Conservation (phyloP, 139 green algal genomes). For the Coelastrella sp. region DNA sequence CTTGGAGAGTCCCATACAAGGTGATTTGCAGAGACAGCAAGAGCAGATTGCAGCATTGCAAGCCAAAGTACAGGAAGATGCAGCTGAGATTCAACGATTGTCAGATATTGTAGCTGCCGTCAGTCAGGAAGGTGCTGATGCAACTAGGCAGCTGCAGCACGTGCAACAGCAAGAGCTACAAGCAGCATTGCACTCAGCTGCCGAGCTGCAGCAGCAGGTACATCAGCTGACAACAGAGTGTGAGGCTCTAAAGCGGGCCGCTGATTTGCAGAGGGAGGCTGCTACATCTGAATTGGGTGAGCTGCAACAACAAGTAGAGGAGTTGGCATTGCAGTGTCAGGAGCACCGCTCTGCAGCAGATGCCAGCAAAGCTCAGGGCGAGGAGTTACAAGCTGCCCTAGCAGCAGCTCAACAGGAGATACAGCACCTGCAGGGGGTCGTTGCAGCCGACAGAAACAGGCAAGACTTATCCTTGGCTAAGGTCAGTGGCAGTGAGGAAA, state of each 20-base stretch:
- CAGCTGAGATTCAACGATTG: background rate
- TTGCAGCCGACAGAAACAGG: background rate
- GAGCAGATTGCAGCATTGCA: constrained; percentile 30
- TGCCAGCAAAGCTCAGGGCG: background rate
- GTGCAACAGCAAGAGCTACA: background rate
- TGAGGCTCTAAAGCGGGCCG: background rate
- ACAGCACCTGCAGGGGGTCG: background rate
- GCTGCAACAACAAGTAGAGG: background rate
- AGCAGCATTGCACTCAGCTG: background rate
- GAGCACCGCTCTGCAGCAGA: constrained; percentile 31
- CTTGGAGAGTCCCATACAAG: background rate
- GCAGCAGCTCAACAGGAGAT: constrained; percentile 5
- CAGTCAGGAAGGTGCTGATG: too few species aligned
- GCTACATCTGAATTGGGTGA: too few species aligned
- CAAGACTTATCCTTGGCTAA: too few species aligned
- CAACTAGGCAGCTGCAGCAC: background rate
- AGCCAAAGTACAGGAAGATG: constrained; percentile 3
- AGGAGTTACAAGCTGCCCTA: constrained; percentile 44
- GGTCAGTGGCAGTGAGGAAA: too few species aligned
- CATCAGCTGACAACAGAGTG: background rate
- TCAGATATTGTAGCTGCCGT: background rate
- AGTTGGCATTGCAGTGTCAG: constrained; percentile 16
- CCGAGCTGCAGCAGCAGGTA: constrained; percentile 21
- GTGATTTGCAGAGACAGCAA: constrained; percentile 6
- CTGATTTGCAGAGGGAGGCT: background rate